A percentile compares a stretch with the other conserved stretches of the same genome.
These are phyloP conservation scores for Lentinula guzmanii DNA, from an alignment of 768 basidiomycete species.

Conservation along the genomic window DNA sequence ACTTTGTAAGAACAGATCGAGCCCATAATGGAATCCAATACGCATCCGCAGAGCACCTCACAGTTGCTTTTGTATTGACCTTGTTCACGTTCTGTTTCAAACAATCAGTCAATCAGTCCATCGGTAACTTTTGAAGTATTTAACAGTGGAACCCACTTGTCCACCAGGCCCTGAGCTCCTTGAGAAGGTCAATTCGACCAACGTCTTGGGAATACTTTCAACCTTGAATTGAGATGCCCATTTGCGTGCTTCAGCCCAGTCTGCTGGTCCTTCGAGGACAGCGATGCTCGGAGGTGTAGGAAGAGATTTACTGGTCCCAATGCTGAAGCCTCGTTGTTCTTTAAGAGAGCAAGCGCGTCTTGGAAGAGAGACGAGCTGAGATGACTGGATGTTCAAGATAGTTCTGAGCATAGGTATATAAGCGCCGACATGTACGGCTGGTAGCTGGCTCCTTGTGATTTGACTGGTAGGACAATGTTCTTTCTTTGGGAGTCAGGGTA, in stretches of 20 bases:
- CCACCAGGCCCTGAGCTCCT: conserved; percentile 84
- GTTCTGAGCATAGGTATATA: background rate
- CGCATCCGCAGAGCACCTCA: conserved; percentile 52
- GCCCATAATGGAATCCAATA: conserved; percentile 73
- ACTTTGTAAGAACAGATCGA: conserved; percentile 33
- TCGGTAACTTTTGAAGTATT: background rate
- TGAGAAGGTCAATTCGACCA: conserved; percentile 63
- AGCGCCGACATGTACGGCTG: too few species aligned
- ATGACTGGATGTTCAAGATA: too few species aligned
- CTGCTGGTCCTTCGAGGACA: conserved; percentile 29
- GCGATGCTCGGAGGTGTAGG: conserved; percentile 38
- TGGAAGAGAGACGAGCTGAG: too few species aligned
- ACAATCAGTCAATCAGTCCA: background rate
- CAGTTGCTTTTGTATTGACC: conserved; percentile 76
- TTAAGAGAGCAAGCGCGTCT: background rate
- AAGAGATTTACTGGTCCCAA: conserved; percentile 10
- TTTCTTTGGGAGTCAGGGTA: too few species aligned
- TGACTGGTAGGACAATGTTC: too few species aligned
- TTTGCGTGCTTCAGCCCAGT: conserved; percentile 38
- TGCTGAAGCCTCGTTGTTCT: background rate
- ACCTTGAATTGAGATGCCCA: conserved; percentile 51
- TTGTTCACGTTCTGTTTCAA: conserved; percentile 76
- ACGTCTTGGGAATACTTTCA: conserved; percentile 37
- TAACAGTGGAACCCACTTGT: conserved; percentile 41
- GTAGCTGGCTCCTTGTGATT: too few species aligned